A percentile compares a stretch with the other conserved stretches of the same genome.
phyloP scores from a whole-genome alignment of 1,284 basidiomycete species.

The Cryptococcus depauperatus region DNA sequence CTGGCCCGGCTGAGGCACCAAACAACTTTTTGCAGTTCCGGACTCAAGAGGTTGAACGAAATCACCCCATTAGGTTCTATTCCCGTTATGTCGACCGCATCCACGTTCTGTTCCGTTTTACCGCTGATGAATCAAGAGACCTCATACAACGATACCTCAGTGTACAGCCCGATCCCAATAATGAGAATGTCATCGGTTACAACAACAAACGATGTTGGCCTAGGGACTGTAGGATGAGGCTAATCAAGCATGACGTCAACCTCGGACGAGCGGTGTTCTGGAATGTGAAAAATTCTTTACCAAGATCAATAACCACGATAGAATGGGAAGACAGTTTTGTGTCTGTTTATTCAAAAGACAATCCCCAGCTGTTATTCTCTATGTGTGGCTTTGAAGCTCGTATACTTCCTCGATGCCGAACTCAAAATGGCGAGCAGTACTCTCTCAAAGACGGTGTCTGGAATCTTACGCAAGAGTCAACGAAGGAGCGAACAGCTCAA shows the following conservation, averaged over 20 bases:
- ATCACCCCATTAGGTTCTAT: slow-evolving; percentile 89
- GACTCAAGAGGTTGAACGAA: slow-evolving; percentile 83
- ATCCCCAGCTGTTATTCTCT: slow-evolving; percentile 94
- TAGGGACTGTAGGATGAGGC: slow-evolving; percentile 94
- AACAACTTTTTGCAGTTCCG: slow-evolving; percentile 95
- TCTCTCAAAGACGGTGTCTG: slow-evolving; percentile 94
- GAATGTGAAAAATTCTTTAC: slow-evolving; percentile 97
- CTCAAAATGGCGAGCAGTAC: slow-evolving; percentile 91
- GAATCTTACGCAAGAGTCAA: slow-evolving; percentile 92
- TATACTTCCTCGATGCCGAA: slow-evolving; percentile 79
- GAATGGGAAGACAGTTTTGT: slow-evolving; percentile 98
- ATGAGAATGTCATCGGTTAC: slow-evolving; percentile 98
- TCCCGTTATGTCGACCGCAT: slow-evolving; percentile 88
- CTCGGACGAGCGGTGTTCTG: slow-evolving; percentile 96
- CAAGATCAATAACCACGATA: slow-evolving; percentile 92
- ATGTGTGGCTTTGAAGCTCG: slow-evolving; percentile 98
- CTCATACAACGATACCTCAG: slow-evolving; percentile 95
- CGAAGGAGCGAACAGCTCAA: slow-evolving; percentile 94
- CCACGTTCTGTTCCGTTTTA: slow-evolving; percentile 95
- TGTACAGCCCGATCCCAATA: slow-evolving; percentile 95
- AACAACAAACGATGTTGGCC: slow-evolving; percentile 99
- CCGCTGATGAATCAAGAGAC: slow-evolving; percentile 94
- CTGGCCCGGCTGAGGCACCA: slow-evolving; percentile 86
- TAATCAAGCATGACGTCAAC: slow-evolving; percentile 99
- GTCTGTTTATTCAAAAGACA: slow-evolving; percentile 94